phyloP scores from a whole-genome alignment of 2,329 filamentous ascomycete genomes.

The Lasiodiplodia hormozganensis region DNA sequence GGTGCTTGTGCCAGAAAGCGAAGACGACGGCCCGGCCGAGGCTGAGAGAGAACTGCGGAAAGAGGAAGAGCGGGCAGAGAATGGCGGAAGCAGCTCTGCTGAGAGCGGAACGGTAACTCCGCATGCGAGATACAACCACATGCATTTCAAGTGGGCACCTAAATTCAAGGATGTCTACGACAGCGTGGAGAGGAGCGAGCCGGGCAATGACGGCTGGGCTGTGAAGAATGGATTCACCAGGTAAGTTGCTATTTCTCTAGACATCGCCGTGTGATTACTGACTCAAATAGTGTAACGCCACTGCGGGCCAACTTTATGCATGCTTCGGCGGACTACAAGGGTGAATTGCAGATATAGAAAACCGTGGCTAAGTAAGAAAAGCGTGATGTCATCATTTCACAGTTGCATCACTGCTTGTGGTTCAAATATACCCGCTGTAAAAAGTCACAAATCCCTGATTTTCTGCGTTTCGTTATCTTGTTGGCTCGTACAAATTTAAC shows the following conservation, averaged over 20 bases:
- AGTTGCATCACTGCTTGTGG: neutral
- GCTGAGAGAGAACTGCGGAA: constrained; percentile 78
- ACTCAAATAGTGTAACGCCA: constrained; percentile 74
- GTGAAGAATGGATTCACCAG: constrained; percentile 88
- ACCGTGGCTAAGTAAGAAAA: neutral
- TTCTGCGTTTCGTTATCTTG: neutral
- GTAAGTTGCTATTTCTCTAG: constrained; percentile 54
- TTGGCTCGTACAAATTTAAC: too few species aligned
- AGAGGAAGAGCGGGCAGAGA: constrained; percentile 55
- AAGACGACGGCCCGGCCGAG: constrained; percentile 65
- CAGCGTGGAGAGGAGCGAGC: constrained; percentile 77
- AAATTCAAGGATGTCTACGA: constrained; percentile 85
- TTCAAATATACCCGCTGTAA: neutral
- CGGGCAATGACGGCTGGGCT: constrained; percentile 91
- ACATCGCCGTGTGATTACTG: constrained; percentile 25
- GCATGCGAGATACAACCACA: constrained; percentile 69
- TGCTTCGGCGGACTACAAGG: constrained; percentile 64
- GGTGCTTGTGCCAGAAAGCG: constrained; percentile 67
- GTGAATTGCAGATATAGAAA: constrained; percentile 65
- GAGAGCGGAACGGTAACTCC: constrained; percentile 43
- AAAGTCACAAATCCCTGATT: neutral
- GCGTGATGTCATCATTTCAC: neutral
- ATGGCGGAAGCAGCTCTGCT: constrained; percentile 27
- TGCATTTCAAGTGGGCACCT: constrained; percentile 95
- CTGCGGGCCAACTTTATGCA: constrained; percentile 94